Conservation (phyloP, 805 yeast species). For the Starmerella tilneyi region DNA sequence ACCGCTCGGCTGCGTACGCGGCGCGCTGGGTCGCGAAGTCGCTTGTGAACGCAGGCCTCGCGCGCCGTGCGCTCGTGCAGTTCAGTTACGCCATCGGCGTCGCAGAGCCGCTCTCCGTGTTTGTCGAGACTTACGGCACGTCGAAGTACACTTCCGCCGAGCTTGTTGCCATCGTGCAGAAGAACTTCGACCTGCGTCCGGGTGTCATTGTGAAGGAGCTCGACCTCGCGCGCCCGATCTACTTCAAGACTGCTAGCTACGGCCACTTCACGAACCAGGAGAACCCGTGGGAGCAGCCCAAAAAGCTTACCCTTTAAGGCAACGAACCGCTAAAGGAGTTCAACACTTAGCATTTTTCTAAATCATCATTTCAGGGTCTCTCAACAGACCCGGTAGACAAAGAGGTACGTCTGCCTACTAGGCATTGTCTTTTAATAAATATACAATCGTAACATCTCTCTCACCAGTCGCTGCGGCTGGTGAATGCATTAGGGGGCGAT, state of each 20-base stretch:
- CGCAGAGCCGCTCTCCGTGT: conserved; percentile 96
- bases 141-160: conserved; percentile 80
- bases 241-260: conserved; percentile 96
- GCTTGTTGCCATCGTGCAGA: conserved; percentile 80
- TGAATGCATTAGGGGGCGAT: neutral
- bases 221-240: conserved; percentile 97
- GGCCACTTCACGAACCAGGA: conserved; percentile 99
- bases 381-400: conserved; percentile 17
- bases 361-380: conserved; percentile 13
- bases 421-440: conserved; percentile 3
- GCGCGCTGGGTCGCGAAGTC: conserved; percentile 99
- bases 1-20: conserved; percentile 99
- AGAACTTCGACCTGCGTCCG: conserved; percentile 98
- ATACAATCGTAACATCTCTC: neutral
- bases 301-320: conserved; percentile 32
- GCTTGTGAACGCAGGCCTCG: conserved; percentile 84
- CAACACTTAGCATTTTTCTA: conserved; percentile 5
- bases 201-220: conserved; percentile 96
- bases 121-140: conserved; percentile 97
- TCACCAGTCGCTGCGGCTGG: neutral
- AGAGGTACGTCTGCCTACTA: conserved; percentile 9
- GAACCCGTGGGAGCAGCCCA: conserved; percentile 98
- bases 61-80: conserved; percentile 95
- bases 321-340: conserved; percentile 4
- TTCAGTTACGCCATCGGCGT: conserved; percentile 99